Evolutionary conservation across 441 rosid species (phyloP), one percentile per base, ranked within the genome.

Genomic region (Mallotus repandus): DNA sequence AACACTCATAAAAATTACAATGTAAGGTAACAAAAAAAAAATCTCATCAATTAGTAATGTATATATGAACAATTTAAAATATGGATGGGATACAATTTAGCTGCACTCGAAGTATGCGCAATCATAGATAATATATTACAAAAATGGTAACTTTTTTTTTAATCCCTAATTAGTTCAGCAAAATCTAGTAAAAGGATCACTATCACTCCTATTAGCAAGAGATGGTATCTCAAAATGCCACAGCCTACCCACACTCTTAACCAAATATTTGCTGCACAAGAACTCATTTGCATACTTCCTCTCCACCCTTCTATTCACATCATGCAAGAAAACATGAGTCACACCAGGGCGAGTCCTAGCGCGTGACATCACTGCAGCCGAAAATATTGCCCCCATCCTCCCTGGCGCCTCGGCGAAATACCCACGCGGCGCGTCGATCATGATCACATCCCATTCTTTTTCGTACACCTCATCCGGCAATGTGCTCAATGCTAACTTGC

Each of bases 391-490:
- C 0, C 76, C 88, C 94, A 89, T 89, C 85, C 94, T 82, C 49
- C 94, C 94, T 0, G 94, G 94, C 2, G 91, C 91, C 80, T 75
- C 82, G 1, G 83, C 63, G 43, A 81, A 89, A 61, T 83, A 89
- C 14, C 94, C 94, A 4, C 85, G 76, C 16, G 94, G 94, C 25
- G 91, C 94, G 32, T 89, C 94, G 71, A 89, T 82, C 94, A 89
- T 87, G 46, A 89, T 87, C 69, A 89, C 54, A 67, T 89, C 94
- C 94, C 94, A 89, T 69, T 89, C 87, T 66, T 66, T 85, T 9
- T 82, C 82, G 72, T 86, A 86, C 54, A 87, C 81, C 79, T 86
- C 89, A 19, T 86, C 86, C 2, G 90, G 88, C 3, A 89, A 74
- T 21, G 75, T 79, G 4, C 82, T 83, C 71, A 89, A 45, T 14